phyloP scores from a whole-genome alignment of 768 basidiomycete species.

The Fistulinella prunicolor region DNA sequence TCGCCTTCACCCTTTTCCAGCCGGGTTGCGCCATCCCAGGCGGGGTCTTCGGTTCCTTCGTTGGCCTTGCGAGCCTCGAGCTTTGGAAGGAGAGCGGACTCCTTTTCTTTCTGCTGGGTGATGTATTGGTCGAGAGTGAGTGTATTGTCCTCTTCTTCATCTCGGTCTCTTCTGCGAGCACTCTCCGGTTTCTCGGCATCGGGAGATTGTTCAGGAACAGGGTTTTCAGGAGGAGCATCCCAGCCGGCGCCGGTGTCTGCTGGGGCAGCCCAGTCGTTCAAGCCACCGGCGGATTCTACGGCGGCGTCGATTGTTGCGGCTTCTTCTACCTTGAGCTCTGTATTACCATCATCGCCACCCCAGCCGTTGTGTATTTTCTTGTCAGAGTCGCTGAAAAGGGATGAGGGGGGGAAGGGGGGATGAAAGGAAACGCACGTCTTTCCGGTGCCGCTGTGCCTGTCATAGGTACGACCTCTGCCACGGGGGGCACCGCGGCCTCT shows the following conservation, averaged over 20 bases:
- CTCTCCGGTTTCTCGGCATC: conserved; percentile 39
- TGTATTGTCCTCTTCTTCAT: conserved; percentile 90
- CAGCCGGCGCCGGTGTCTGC: conserved; percentile 34
- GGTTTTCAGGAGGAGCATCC: conserved; percentile 33
- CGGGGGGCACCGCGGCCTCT: conserved; percentile 47
- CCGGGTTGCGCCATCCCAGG: conserved; percentile 71
- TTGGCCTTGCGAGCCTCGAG: conserved; percentile 76
- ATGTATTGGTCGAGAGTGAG: conserved; percentile 93
- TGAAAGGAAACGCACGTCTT: conserved; percentile 55
- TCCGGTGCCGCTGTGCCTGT: conserved; percentile 85
- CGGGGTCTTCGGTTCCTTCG: conserved; percentile 66
- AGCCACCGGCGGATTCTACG: conserved; percentile 38
- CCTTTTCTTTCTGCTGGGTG: conserved; percentile 72
- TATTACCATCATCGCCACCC: conserved; percentile 87
- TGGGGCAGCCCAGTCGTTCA: conserved; percentile 35
- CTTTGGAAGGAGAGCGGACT: conserved; percentile 60
- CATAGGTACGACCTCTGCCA: conserved; percentile 71
- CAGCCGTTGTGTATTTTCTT: conserved; percentile 94
- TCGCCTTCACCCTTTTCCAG: conserved; percentile 65
- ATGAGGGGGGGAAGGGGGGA: conserved; percentile 2
- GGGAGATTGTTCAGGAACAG: conserved; percentile 32
- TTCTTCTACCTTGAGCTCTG: conserved; percentile 80
- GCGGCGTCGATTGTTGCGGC: conserved; percentile 71
- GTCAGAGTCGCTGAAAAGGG: conserved; percentile 71
- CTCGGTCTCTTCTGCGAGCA: conserved; percentile 47